A percentile compares a stretch with the other conserved stretches of the same genome.
Evolutionary conservation across 2,329 filamentous ascomycete genomes (phyloP).

Genomic region (Orbilia ellipsospora): DNA sequence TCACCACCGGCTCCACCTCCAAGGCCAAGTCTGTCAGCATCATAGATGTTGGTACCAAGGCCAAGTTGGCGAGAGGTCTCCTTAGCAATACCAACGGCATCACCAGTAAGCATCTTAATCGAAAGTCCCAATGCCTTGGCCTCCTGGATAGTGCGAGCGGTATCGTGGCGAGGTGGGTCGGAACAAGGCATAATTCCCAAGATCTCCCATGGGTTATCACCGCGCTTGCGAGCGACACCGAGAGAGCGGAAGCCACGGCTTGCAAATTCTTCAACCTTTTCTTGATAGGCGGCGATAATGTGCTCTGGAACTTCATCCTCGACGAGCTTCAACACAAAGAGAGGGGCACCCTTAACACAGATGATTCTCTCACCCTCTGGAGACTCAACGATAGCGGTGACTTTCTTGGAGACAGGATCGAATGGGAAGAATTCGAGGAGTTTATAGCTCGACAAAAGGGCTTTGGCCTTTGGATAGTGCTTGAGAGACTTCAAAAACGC

Average conservation of each 20-base stretch:
- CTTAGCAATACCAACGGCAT: slow-evolving; percentile 90
- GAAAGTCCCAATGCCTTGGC: slow-evolving; percentile 87
- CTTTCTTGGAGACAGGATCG: too few species aligned
- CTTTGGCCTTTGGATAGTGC: slow-evolving; percentile 84
- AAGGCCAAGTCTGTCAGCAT: slow-evolving; percentile 89
- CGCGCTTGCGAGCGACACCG: slow-evolving; percentile 74
- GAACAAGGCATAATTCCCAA: slow-evolving; percentile 95
- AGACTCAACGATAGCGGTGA: too few species aligned
- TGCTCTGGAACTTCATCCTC: slow-evolving; percentile 84
- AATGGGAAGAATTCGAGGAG: slow-evolving; percentile 81
- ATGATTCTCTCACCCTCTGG: slow-evolving; percentile 77
- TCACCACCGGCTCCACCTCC: slow-evolving; percentile 79
- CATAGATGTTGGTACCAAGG: slow-evolving; percentile 92
- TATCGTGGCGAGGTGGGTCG: slow-evolving; percentile 90
- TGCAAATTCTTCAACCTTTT: slow-evolving; percentile 90
- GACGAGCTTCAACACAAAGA: slow-evolving; percentile 87
- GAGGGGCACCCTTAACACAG: slow-evolving; percentile 90
- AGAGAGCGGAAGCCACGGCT: slow-evolving; percentile 81
- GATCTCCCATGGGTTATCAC: slow-evolving; percentile 84
- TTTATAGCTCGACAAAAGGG: slow-evolving; percentile 82
- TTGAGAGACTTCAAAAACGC: slow-evolving; percentile 88
- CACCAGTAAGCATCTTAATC: slow-evolving; percentile 96
- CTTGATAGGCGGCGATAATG: slow-evolving; percentile 85
- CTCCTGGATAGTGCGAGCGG: slow-evolving; percentile 88
- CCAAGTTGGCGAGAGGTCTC: slow-evolving; percentile 91